Evolutionary conservation across 768 basidiomycete genomes (phyloP), one percentile per base, ranked within the genome.

Genomic region (Tulasnella sp.): DNA sequence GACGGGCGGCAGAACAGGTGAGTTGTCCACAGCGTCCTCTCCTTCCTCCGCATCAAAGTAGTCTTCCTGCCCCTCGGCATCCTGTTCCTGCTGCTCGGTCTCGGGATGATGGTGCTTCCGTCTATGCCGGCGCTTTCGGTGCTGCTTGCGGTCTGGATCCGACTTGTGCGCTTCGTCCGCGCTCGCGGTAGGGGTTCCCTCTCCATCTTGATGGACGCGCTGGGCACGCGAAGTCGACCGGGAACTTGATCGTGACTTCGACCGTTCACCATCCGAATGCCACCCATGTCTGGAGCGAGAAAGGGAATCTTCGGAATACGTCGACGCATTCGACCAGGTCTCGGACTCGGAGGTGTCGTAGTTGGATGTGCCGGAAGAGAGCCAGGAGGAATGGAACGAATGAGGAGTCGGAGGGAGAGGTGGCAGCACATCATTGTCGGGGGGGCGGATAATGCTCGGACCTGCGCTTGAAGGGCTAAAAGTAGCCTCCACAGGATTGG

Each of bases 1-100:
- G 71, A 99, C 95, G 78, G 96, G 94, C 1, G 93, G 93, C 67
- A 94, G 85, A 79, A 88, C 87, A 75, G 75, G 57, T 18, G 70
- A 69, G 37, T 46, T 26, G 20, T 0, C 37, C 78, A n/a, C 35
- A 26, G 5, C 44, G 57, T 77, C 55, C 35, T 77, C 75, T 61
- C 86, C 82, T 73, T 73, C 81, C 73, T 82, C 80, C 35, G n/a
- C 77, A 51, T 87, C 83, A 80, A 87, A 82, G 46, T 86, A 82
- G 74, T 86, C 82, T 11, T 86, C 55, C 44, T 67, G 73, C n/a
- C 84, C 83, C 1, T 83, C 83, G 57, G 81, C 4, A 55, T 37
- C 70, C 9, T 75, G 79, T 20, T 70, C 42, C 11, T 70, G 9
- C 5, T 37, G 1, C 9, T 16, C 3, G 15, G 20, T 2, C 11